phyloP scores from a whole-genome alignment of 306 rosid species.

The Mucuna pruriens region DNA sequence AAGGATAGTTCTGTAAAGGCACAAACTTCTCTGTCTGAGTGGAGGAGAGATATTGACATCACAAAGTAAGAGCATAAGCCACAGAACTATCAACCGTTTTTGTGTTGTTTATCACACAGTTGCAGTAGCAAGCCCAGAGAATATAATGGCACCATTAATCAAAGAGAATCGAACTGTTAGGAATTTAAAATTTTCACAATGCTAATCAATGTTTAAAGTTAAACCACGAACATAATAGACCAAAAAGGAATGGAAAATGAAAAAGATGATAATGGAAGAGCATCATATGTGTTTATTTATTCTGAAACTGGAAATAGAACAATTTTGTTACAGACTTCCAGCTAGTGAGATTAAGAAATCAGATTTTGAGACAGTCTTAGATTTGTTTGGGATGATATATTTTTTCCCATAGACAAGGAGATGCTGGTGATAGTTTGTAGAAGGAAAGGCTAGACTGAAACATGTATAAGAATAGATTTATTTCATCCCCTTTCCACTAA shows the following conservation, averaged over 20 bases:
- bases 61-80: not conserved
- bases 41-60: not conserved
- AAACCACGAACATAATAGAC: not conserved
- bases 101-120: not conserved
- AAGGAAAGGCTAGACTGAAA: not conserved
- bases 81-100: not conserved
- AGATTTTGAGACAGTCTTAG: not conserved
- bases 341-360: conserved; percentile 24
- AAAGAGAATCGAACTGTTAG: not conserved
- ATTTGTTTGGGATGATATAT: not conserved
- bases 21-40: not conserved
- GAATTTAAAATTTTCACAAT: not conserved
- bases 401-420: not conserved
- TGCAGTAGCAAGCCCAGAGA: not conserved
- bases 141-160: not conserved
- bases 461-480: not conserved
- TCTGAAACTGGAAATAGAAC: not conserved
- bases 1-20: not conserved
- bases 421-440: conserved; percentile 22
- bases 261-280: not conserved
- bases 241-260: not conserved
- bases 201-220: not conserved
- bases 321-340: not conserved
- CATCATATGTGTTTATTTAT: conserved; percentile 4
- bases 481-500: not conserved